A percentile compares a stretch with the other conserved stretches of the same genome.
These are phyloP conservation scores for Boletus tylopilopsis DNA, from an alignment of 768 basidiomycete genomes.

Conservation along the genomic window DNA sequence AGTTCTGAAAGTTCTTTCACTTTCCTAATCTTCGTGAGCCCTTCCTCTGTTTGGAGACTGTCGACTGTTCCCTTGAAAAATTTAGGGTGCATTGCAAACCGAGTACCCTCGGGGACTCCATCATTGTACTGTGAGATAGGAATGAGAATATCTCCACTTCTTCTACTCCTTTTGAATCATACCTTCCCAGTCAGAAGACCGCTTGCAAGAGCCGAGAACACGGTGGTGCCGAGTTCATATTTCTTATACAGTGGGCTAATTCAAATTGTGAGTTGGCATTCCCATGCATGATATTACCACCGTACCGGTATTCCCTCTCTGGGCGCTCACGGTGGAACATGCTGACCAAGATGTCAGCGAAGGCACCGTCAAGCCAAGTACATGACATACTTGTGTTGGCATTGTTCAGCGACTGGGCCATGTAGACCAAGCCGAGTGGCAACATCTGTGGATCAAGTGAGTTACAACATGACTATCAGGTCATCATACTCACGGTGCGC, in stretches of 20 bases:
- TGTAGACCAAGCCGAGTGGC: constrained; percentile 49
- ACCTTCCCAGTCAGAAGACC: constrained; percentile 58
- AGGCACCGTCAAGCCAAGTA: too few relatives aligned
- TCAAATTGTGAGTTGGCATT: constrained; percentile 1
- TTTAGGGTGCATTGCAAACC: constrained; percentile 45
- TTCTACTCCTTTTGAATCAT: not conserved
- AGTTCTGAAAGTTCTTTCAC: constrained; percentile 44
- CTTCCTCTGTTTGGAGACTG: constrained; percentile 39
- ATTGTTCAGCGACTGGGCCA: constrained; percentile 51
- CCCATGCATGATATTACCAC: not conserved
- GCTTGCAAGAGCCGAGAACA: constrained; percentile 54
- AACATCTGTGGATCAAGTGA: constrained; percentile 32
- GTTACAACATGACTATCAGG: not conserved
- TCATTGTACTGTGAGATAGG: constrained; percentile 40
- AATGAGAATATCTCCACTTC: not conserved
- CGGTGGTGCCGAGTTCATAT: constrained; percentile 45
- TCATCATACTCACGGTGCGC: constrained; percentile 31
- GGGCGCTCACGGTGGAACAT: constrained; percentile 52
- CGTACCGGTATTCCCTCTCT: constrained; percentile 51
- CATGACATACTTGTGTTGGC: constrained; percentile 38
- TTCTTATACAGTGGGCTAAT: constrained; percentile 45
- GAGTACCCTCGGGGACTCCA: constrained; percentile 49
- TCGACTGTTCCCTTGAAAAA: constrained; percentile 45
- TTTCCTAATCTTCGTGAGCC: constrained; percentile 45
- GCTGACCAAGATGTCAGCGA: constrained; percentile 21